phyloP scores from a whole-genome alignment of 441 rosid genomes.

The Isatis lusitanica region DNA sequence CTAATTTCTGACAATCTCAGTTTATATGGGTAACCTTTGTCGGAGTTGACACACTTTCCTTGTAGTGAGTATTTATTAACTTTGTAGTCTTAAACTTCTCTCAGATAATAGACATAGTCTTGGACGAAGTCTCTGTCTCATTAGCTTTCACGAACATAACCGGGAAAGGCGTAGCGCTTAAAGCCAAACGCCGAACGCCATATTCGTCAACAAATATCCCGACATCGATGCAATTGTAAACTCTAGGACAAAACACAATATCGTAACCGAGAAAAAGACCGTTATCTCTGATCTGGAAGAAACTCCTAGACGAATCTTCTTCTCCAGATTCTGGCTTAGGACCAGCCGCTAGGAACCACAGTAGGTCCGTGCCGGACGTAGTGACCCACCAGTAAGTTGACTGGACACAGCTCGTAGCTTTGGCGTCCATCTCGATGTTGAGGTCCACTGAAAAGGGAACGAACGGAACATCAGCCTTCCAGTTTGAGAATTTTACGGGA shows the following conservation, averaged over 20 bases:
- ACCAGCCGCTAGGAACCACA: too few relatives aligned
- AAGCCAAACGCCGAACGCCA: slow-evolving; percentile 41
- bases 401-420: background rate
- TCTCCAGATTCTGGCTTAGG: background rate
- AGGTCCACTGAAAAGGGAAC: background rate
- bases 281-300: background rate
- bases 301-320: background rate
- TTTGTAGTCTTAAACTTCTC: background rate
- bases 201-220: slow-evolving; percentile 23
- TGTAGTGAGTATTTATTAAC: too few relatives aligned
- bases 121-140: background rate
- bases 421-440: background rate
- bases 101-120: background rate
- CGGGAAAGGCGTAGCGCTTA: background rate
- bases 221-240: slow-evolving; percentile 4
- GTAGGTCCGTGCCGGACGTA: too few relatives aligned
- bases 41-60: too few relatives aligned
- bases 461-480: background rate
- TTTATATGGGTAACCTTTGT: too few relatives aligned
- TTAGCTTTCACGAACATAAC: background rate
- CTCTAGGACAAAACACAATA: slow-evolving; percentile 34
- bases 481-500: slow-evolving; percentile 19
- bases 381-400: background rate
- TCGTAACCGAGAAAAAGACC: too few relatives aligned
- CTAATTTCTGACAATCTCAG: too few relatives aligned